Evolutionary conservation across 495 filamentous ascomycete species (phyloP).

Genomic region (Aspergillus incahuasiensis): DNA sequence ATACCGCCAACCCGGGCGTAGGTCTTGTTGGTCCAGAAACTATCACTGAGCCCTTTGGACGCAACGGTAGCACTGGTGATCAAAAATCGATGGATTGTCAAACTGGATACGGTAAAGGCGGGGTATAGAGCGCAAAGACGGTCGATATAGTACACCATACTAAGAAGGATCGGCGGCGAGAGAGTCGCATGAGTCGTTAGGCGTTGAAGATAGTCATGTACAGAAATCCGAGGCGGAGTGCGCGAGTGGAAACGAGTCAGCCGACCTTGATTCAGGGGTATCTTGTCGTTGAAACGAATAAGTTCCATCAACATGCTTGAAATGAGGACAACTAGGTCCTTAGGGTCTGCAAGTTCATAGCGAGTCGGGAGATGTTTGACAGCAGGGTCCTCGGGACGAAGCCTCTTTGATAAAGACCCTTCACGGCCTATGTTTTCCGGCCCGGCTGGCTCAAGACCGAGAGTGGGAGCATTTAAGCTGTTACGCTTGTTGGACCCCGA

Average conservation of each 20-base stretch:
- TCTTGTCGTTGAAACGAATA: conserved; percentile 84
- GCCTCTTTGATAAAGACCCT: conserved; percentile 48
- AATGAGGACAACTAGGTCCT: conserved; percentile 84
- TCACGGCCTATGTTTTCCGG: conserved; percentile 46
- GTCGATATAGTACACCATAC: conserved; percentile 99
- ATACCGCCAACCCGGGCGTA: conserved; percentile 94
- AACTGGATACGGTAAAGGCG: conserved; percentile 86
- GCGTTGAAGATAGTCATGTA: conserved; percentile 85
- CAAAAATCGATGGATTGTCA: conserved; percentile 95
- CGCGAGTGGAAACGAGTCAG: conserved; percentile 94
- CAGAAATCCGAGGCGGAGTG: conserved; percentile 89
- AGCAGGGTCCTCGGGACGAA: conserved; percentile 48
- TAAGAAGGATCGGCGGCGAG: conserved; percentile 90
- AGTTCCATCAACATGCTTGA: conserved; percentile 94
- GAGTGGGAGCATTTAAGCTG: conserved; percentile 30
- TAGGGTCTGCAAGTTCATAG: conserved; percentile 75
- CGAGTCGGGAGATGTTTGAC: conserved; percentile 67
- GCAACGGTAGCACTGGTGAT: conserved; percentile 95
- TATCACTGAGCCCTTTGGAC: conserved; percentile 91
- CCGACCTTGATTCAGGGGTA: conserved; percentile 75
- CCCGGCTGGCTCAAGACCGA: conserved; percentile 39
- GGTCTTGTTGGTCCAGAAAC: conserved; percentile 95
- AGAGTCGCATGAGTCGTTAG: conserved; percentile 92
- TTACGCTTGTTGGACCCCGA: conserved; percentile 41
- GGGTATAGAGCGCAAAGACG: conserved; percentile 87